phyloP scores from a whole-genome alignment of 2,329 filamentous ascomycete genomes.

The Monilinia laxa region DNA sequence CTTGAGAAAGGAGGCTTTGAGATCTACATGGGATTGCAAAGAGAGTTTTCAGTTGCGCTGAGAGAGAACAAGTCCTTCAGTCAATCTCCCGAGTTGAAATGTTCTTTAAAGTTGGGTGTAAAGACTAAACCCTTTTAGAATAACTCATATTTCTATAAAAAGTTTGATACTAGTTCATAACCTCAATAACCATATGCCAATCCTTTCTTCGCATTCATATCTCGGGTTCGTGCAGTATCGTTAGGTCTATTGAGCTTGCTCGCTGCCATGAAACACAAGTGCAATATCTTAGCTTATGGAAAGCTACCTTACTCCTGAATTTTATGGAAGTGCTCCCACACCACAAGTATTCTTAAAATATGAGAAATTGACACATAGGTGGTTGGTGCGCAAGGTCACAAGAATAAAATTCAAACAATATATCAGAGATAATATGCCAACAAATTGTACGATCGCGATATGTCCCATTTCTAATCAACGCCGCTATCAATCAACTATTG shows the following conservation, averaged over 20 bases:
- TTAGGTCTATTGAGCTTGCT: too few relatives aligned
- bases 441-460: too few relatives aligned
- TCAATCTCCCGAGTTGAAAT: constrained; percentile 10
- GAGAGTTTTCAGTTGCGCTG: constrained; percentile 8
- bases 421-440: too few relatives aligned
- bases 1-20: neutral
- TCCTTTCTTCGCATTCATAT: neutral
- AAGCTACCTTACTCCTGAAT: neutral
- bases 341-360: too few relatives aligned
- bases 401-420: too few relatives aligned
- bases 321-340: neutral
- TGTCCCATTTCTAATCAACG: too few relatives aligned
- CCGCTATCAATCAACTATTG: too few relatives aligned
- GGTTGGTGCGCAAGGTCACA: too few relatives aligned
- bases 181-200: neutral
- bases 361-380: too few relatives aligned
- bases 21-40: constrained; percentile 6
- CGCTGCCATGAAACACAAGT: too few relatives aligned
- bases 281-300: neutral
- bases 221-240: neutral
- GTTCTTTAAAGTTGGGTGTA: neutral
- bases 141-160: neutral
- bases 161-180: neutral
- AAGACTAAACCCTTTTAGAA: neutral
- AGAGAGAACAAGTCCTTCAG: neutral